Evolutionary conservation across 345 rosid species (phyloP).

Genomic region (Brassica nigra): DNA sequence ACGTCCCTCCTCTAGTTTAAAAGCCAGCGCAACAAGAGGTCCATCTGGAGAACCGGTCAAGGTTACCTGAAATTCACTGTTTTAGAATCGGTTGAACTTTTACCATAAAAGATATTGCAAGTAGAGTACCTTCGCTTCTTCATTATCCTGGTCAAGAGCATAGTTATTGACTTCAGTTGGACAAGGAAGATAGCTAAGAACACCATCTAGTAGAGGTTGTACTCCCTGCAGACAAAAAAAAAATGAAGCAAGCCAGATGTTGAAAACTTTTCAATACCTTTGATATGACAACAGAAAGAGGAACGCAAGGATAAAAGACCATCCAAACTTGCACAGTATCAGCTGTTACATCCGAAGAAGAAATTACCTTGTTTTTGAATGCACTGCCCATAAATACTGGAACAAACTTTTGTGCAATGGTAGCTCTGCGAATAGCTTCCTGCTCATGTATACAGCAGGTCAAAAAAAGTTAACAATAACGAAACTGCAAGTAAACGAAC

Average conservation of each 20-base stretch:
- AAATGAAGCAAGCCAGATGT: slow-evolving; percentile 3
- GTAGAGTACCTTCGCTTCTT: slow-evolving; percentile 79
- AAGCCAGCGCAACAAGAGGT: slow-evolving; percentile 96
- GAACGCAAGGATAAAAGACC: background rate
- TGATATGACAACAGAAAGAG: background rate
- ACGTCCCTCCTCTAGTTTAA: slow-evolving; percentile 97
- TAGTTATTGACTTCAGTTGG: slow-evolving; percentile 86
- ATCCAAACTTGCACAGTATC: slow-evolving; percentile 2
- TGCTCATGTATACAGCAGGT: slow-evolving; percentile 37
- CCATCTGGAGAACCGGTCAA: slow-evolving; percentile 90
- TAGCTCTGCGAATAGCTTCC: slow-evolving; percentile 97
- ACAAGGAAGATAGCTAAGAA: slow-evolving; percentile 80
- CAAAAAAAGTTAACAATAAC: background rate
- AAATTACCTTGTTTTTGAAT: slow-evolving; percentile 89
- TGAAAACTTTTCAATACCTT: background rate
- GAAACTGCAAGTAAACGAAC: slow-evolving; percentile 9
- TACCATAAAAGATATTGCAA: background rate
- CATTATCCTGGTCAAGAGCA: slow-evolving; percentile 89
- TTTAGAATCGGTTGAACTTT: slow-evolving; percentile 4
- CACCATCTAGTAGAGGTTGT: slow-evolving; percentile 91
- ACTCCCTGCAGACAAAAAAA: slow-evolving; percentile 63
- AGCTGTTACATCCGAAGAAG: slow-evolving; percentile 5
- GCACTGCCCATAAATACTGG: slow-evolving; percentile 99
- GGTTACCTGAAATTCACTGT: slow-evolving; percentile 53
- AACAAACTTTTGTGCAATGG: slow-evolving; percentile 84